Evolutionary conservation across 2,329 filamentous ascomycete species (phyloP).

Genomic region (Lithohypha guttulata): DNA sequence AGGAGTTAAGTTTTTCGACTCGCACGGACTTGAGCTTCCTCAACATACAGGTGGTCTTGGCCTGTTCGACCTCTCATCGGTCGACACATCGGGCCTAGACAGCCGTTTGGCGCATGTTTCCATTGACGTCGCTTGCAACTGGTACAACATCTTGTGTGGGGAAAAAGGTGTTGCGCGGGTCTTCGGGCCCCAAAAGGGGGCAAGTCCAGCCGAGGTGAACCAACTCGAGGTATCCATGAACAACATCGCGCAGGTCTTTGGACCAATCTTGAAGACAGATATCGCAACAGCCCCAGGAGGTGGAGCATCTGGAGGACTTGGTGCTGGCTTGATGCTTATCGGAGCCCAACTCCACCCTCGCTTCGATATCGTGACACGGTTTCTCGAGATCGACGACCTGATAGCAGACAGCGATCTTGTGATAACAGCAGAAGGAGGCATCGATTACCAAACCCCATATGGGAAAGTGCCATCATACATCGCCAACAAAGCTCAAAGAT

Average conservation of each 20-base stretch:
- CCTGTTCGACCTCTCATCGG: slow-evolving; percentile 28
- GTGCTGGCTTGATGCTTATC: slow-evolving; percentile 40
- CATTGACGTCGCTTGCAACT: slow-evolving; percentile 44
- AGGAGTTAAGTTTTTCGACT: slow-evolving; percentile 36
- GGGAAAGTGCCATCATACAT: slow-evolving; percentile 47
- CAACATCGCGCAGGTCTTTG: slow-evolving; percentile 30
- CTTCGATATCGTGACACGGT: slow-evolving; percentile 42
- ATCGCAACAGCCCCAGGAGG: slow-evolving; percentile 35
- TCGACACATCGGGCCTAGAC: slow-evolving; percentile 34
- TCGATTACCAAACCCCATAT: slow-evolving; percentile 41
- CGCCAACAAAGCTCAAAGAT: slow-evolving; percentile 37
- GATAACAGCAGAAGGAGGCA: slow-evolving; percentile 43
- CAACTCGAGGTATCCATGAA: slow-evolving; percentile 36
- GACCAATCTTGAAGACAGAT: slow-evolving; percentile 27
- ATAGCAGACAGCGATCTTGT: slow-evolving; percentile 41
- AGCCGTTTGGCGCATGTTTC: slow-evolving; percentile 27
- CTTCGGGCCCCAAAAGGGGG: slow-evolving; percentile 44
- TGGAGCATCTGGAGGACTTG: slow-evolving; percentile 44
- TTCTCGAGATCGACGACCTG: slow-evolving; percentile 38
- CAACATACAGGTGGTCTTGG: slow-evolving; percentile 33
- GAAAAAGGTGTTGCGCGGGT: slow-evolving; percentile 39
- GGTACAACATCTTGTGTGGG: slow-evolving; percentile 43
- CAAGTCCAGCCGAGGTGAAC: slow-evolving; percentile 34
- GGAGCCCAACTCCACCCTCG: slow-evolving; percentile 38
- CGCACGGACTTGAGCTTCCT: slow-evolving; percentile 29